Conservation (phyloP, 176 grass and related monocot genomes). For the Hsuehochloa calcarea region DNA sequence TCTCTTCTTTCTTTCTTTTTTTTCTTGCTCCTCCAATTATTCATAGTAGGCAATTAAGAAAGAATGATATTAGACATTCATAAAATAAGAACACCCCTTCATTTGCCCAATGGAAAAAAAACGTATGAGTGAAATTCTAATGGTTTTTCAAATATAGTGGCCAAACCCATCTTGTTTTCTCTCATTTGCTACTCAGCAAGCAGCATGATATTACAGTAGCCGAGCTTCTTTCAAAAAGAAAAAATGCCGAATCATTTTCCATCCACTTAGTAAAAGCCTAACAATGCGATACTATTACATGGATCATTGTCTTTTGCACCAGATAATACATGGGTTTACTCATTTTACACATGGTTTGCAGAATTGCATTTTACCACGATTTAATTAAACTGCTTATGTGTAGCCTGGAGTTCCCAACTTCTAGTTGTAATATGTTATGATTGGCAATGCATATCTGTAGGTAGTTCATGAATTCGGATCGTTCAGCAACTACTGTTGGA, state of each 20-base stretch:
- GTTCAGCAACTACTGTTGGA: conserved; percentile 64
- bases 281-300: background rate
- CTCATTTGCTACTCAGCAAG: background rate
- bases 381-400: background rate
- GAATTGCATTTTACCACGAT: background rate
- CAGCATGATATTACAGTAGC: background rate
- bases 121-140: background rate
- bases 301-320: background rate
- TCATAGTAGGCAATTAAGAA: background rate
- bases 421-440: background rate
- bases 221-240: background rate
- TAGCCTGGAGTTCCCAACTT: background rate
- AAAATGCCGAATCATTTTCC: background rate
- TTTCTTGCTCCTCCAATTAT: background rate
- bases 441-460: conserved; percentile 20
- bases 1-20: background rate
- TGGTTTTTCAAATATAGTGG: background rate
- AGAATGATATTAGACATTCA: background rate
- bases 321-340: background rate
- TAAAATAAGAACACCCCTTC: background rate
- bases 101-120: background rate
- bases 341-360: background rate
- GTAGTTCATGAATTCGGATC: conserved; percentile 54
- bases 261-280: background rate
- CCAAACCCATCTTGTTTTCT: background rate